Evolutionary conservation across 2,329 filamentous ascomycete species (phyloP).

Genomic region (Lasiodiplodia theobromae): DNA sequence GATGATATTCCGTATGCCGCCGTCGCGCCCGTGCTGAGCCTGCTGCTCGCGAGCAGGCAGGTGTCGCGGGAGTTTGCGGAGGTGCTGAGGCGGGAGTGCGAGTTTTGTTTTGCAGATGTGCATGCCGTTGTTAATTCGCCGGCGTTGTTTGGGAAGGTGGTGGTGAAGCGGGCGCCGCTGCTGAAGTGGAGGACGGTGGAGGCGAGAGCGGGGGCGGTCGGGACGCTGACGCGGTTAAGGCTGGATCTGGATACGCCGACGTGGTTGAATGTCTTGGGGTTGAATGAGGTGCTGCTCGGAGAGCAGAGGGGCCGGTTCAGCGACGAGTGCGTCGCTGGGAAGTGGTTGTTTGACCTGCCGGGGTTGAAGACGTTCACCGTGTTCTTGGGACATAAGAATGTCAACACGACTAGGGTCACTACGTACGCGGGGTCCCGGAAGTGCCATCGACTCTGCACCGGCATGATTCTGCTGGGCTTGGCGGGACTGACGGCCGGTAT

Average conservation of each 20-base stretch:
- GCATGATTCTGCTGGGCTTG: not conserved
- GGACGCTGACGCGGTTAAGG: not conserved
- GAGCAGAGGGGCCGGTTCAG: too few species aligned
- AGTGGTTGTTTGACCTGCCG: not conserved
- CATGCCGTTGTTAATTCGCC: not conserved
- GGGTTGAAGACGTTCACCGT: not conserved
- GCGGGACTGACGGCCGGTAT: not conserved
- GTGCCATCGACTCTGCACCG: not conserved
- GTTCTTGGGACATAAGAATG: not conserved
- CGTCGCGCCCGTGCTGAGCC: not conserved
- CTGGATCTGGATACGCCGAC: not conserved
- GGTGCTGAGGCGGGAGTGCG: not conserved
- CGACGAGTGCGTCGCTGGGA: not conserved
- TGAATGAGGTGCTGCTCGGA: not conserved
- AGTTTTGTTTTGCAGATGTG: not conserved
- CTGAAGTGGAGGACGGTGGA: too few species aligned
- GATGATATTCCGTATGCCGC: accelerated
- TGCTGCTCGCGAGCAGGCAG: not conserved
- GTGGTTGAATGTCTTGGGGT: not conserved
- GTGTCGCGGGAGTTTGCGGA: not conserved
- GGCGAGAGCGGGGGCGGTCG: not conserved
- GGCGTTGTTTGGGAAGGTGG: not conserved
- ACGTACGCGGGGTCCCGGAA: too few species aligned
- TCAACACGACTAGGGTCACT: not conserved
- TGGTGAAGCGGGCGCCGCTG: not conserved